These are phyloP conservation scores for Chimonanthus salicifolius DNA, from an alignment of 164 flowering plant species.

Conservation along the genomic window DNA sequence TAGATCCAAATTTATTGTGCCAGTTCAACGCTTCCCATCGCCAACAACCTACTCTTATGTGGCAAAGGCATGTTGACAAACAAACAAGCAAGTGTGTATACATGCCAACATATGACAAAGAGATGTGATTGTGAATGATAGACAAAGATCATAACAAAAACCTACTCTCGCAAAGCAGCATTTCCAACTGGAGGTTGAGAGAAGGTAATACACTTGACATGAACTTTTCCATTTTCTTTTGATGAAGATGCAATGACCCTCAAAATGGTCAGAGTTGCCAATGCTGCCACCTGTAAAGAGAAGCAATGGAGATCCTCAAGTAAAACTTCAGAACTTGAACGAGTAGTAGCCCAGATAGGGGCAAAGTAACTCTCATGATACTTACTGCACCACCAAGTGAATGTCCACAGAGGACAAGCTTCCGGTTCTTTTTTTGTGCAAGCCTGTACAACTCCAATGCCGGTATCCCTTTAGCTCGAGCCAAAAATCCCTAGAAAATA, in stretches of 20 bases:
- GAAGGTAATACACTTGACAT: constrained; percentile 90
- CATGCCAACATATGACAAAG: background rate
- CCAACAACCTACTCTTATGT: too few species aligned
- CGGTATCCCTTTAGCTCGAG: constrained; percentile 99
- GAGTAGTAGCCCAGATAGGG: background rate
- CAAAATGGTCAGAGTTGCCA: constrained; percentile 92
- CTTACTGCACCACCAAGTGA: constrained; percentile 99
- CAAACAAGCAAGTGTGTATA: too few species aligned
- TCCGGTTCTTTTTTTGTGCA: constrained; percentile 90
- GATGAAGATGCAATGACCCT: constrained; percentile 76
- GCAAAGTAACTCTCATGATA: constrained; percentile 11
- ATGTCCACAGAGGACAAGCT: constrained; percentile 96
- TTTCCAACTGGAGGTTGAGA: constrained; percentile 99
- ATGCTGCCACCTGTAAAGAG: constrained; percentile 68
- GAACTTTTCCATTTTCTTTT: constrained; percentile 63
- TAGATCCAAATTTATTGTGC: too few species aligned
- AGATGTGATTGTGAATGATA: background rate
- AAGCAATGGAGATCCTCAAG: constrained; percentile 2
- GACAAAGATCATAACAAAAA: constrained; percentile 9
- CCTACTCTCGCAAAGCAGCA: constrained; percentile 94
- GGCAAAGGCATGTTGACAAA: too few species aligned
- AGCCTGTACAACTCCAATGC: constrained; percentile 94
- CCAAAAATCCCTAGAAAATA: constrained; percentile 71
- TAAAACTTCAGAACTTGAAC: background rate
- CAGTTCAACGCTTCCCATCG: too few species aligned